phyloP scores from a whole-genome alignment of 768 basidiomycete genomes.

The Leccinum uliginosum region DNA sequence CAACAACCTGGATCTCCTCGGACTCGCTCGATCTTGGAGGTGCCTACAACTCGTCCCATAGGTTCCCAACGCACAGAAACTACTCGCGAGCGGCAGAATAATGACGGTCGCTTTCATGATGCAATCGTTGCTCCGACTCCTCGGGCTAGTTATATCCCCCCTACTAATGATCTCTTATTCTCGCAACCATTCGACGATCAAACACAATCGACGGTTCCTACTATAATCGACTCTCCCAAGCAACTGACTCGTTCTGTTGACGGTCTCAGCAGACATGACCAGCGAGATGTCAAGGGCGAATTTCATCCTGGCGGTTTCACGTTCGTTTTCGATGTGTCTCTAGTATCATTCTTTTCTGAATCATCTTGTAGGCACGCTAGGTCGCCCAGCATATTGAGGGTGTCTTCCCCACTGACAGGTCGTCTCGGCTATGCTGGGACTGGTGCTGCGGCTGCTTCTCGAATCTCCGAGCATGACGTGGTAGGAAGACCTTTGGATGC shows the following conservation, averaged over 20 bases:
- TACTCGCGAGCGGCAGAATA: not conserved
- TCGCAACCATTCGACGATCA: constrained; percentile 6
- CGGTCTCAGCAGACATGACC: not conserved
- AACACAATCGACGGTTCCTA: not conserved
- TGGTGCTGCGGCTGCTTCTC: not conserved
- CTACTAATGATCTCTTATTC: constrained; percentile 13
- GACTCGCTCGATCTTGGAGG: not conserved
- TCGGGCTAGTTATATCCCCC: constrained; percentile 12
- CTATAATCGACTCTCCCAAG: not conserved
- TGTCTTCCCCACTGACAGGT: constrained; percentile 13
- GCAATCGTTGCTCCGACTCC: not conserved
- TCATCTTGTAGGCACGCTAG: constrained; percentile 2
- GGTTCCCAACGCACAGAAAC: constrained; percentile 4
- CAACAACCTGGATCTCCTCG: not conserved
- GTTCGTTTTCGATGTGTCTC: constrained; percentile 8
- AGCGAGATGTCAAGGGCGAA: constrained; percentile 5
- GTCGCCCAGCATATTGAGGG: not conserved
- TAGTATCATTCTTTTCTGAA: constrained; percentile 4
- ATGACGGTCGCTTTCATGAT: not conserved
- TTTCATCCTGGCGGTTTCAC: not conserved
- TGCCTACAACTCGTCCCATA: not conserved
- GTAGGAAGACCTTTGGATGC: not conserved
- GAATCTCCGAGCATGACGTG: not conserved
- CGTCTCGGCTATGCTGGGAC: not conserved
- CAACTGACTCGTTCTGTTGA: not conserved